Evolutionary conservation across 257 asterid genomes (phyloP).

Genomic region (Ballota nigra): DNA sequence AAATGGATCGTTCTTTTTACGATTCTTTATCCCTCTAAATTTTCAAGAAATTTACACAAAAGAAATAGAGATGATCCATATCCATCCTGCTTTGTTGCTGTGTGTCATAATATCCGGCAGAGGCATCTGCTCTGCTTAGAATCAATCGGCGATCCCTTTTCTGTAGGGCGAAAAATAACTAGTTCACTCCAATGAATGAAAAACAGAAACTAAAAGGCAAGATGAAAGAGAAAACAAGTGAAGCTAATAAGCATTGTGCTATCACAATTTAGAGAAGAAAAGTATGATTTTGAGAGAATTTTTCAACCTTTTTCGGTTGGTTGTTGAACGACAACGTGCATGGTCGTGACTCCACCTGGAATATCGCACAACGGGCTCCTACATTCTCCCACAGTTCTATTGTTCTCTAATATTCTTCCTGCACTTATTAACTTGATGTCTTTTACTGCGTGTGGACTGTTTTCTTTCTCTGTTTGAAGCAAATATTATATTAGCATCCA

Average conservation of each 20-base stretch:
- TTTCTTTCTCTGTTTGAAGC: constrained; percentile 58
- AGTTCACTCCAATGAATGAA: not conserved
- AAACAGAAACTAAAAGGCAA: not conserved
- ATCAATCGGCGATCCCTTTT: constrained; percentile 45
- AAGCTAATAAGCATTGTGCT: not conserved
- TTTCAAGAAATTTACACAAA: not conserved
- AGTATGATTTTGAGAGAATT: not conserved
- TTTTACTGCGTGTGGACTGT: constrained; percentile 67
- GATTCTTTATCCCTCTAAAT: no score
- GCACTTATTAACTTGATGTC: constrained; percentile 80
- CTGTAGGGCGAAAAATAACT: constrained; percentile 36
- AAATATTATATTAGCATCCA: constrained; percentile 7
- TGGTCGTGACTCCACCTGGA: constrained; percentile 82
- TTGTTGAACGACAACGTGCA: constrained; percentile 85
- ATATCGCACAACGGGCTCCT: constrained; percentile 69
- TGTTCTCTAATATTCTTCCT: constrained; percentile 85
- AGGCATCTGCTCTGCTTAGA: constrained; percentile 56
- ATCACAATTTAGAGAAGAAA: not conserved
- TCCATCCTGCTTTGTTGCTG: constrained; percentile 17
- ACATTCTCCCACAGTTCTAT: constrained; percentile 71
- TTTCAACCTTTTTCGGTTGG: constrained; percentile 52
- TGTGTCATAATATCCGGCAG: constrained; percentile 69
- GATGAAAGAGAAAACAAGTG: not conserved
- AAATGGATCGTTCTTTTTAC: no score
- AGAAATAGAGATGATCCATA: not conserved